Evolutionary conservation across 345 rosid species (phyloP), one percentile per base, ranked within the genome.

Genomic region (Pseudoturritis turrita): DNA sequence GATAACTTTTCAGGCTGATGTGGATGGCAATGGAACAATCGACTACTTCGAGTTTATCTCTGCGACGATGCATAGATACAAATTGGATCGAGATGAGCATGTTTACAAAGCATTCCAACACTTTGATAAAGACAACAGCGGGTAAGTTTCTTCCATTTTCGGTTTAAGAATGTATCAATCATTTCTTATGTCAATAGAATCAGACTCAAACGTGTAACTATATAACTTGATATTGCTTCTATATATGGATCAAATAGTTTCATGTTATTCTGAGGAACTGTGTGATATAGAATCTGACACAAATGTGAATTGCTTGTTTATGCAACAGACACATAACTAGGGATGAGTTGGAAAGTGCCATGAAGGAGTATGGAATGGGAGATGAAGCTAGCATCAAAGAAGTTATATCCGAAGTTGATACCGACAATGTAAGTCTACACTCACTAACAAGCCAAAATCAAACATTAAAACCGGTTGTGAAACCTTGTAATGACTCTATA

Each of bases 361-460:
- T 95, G 96, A 84, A 85, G 63, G 99, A 95, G 41, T 82, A 95
- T 36, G 96, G 96, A 54, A 84, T 88, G 80, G 91, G 96, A 11
- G 96, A 89, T 79, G 96, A 86, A 77, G 87, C 81, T 66, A 89
- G 83, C 80, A 88, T 91, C 68, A 84, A 70, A 79, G 93, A 87
- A 75, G 84, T 91, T 60, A 88, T 95, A 58, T 81, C 89, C 2
- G 96, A 95, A 77, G 99, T 89, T 41, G 96, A 95, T 73, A 80
- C 92, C 13, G 99, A 95, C 77, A 87, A 91, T 82, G 98, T 90
- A 80, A 82, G 94, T 70, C 17, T n/a, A 0, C 5, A 7, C 10
- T 64, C 17, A 26, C 3, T 56, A 65, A 61, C 35, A 13, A 51
- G 17, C 45, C 14, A 14, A 56, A 47, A 72, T 26, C 44, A 65